Conservation (phyloP, 305 asterid genomes). For the Andrographis paniculata region DNA sequence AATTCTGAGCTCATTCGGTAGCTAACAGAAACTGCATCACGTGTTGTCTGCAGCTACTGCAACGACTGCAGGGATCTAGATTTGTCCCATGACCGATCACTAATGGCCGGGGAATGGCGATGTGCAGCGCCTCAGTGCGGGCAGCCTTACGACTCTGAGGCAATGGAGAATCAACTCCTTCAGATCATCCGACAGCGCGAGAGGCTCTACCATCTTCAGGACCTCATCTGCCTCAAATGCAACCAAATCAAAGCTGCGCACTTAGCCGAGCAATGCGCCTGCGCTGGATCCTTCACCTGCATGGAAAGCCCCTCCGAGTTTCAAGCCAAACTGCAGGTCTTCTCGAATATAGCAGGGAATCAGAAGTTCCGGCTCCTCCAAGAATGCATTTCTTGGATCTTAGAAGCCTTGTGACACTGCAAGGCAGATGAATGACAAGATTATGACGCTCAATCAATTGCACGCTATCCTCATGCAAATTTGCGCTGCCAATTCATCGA, state of each 20-base stretch:
- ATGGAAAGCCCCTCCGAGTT: slow-evolving; percentile 58
- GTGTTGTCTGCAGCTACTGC: slow-evolving; percentile 73
- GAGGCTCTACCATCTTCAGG: slow-evolving; percentile 82
- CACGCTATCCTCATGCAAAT: no score
- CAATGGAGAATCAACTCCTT: slow-evolving; percentile 73
- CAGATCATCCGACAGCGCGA: slow-evolving; percentile 85
- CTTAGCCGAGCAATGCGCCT: slow-evolving; percentile 66
- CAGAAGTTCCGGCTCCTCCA: slow-evolving; percentile 75
- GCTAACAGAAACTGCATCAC: no score
- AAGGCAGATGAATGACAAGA: slow-evolving; percentile 22
- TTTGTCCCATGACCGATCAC: slow-evolving; percentile 54
- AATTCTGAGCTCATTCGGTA: no score
- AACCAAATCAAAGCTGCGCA: slow-evolving; percentile 81
- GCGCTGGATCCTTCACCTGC: slow-evolving; percentile 84
- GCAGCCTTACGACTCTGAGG: slow-evolving; percentile 80
- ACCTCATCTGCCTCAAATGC: slow-evolving; percentile 85
- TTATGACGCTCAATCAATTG: no score
- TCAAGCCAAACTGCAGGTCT: slow-evolving; percentile 52
- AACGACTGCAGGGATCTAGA: slow-evolving; percentile 88
- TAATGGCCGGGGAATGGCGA: slow-evolving; percentile 66
- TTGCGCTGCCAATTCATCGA: no score
- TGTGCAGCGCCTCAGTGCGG: slow-evolving; percentile 76
- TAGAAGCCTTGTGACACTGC: no score
- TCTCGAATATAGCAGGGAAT: slow-evolving; percentile 50
- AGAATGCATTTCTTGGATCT: slow-evolving; percentile 74